Evolutionary conservation across 208 protist genomes (phyloP).

Genomic region (Naegleria fowleri): DNA sequence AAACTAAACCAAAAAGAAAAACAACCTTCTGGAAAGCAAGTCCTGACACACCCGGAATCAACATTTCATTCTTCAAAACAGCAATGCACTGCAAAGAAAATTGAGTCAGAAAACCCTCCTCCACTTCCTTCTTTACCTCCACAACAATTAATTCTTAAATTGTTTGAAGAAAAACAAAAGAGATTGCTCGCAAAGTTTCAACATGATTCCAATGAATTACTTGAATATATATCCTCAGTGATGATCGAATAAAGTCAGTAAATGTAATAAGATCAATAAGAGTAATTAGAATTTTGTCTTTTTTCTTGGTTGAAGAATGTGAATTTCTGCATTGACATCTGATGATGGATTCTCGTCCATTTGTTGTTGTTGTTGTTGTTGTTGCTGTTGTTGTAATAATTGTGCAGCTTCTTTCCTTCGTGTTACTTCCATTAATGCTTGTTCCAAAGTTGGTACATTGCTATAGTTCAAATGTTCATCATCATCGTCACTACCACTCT

Average conservation of each 20-base stretch:
- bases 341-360: neutral
- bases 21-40: neutral
- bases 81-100: neutral
- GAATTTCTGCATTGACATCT: neutral
- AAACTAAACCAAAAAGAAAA: neutral
- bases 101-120: neutral
- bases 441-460: no score
- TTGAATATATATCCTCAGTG: neutral
- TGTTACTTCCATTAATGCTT: no score
- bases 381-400: neutral
- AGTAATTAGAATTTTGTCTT: neutral
- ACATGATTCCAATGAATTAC: neutral
- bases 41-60: neutral
- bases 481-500: neutral
- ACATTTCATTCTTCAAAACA: neutral
- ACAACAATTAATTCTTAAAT: neutral
- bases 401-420: neutral
- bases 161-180: slow-evolving; percentile 9
- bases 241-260: neutral
- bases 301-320: neutral
- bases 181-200: neutral
- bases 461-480: neutral
- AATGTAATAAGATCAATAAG: no score
- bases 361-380: neutral
- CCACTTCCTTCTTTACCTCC: neutral